Evolutionary conservation across 192 early-diverging fungal genomes (phyloP), one percentile per base, ranked within the genome.

Genomic region (Dissophora ornata): DNA sequence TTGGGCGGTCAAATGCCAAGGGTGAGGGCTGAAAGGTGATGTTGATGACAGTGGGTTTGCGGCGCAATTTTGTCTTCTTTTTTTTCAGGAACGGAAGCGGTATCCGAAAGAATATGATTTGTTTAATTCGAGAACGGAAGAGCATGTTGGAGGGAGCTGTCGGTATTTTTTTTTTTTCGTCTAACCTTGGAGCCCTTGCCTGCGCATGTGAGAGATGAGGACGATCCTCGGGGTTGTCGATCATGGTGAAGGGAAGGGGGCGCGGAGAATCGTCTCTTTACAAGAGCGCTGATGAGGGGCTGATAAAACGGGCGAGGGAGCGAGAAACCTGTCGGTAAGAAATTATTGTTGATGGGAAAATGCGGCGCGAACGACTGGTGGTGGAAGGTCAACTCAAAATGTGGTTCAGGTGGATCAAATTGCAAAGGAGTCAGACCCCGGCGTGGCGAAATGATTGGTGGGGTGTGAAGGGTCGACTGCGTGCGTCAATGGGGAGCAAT

Each of bases 81-180:
- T 29, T 13, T 24, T 54, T n/a, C 21, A 33, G 34, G 46, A 29
- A 36, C 64, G 64, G 64, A 67, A 67, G 64, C 42, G 34, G 19
- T 32, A 67, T 67, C 64, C 64, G 64, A 67, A 38, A 8, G 36
- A 45, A 45, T 45, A n/a, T 45, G 44, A 45, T 38, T 38, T 38
- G 36, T 38, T 38, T 38, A 38, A 38, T 13, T n/a, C n/a, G n/a
- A n/a, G n/a, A n/a, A n/a, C n/a, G n/a, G n/a, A n/a, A n/a, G n/a
- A n/a, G n/a, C n/a, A n/a, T n/a, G n/a, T n/a, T n/a, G n/a, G n/a
- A n/a, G n/a, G n/a, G n/a, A n/a, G n/a, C n/a, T n/a, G n/a, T n/a
- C n/a, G n/a, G n/a, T 13, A 38, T 38, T 8, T 47, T 10, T n/a
- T 8, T 9, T 21, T 47, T 22, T 10, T 21, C 21, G 46, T 7